Conservation (phyloP, 1,284 basidiomycete genomes). For the Microbotryum intermedium region DNA sequence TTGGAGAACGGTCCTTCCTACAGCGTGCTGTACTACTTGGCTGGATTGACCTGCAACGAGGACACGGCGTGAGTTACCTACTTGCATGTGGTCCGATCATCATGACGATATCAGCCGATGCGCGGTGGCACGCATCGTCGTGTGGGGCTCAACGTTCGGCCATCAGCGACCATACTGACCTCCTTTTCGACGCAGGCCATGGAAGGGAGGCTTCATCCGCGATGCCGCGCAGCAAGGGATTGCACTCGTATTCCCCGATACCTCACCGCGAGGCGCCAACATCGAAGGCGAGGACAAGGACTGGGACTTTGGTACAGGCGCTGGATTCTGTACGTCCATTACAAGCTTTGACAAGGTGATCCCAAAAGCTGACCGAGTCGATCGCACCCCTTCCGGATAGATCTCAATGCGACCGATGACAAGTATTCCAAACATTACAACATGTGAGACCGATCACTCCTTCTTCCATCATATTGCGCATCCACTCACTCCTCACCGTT, state of each 20-base stretch:
- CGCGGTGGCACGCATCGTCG: not conserved
- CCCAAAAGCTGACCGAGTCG: not conserved
- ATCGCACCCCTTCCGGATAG: constrained; percentile 62
- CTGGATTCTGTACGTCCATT: not conserved
- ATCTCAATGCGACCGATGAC: constrained; percentile 74
- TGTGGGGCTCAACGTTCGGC: too few species aligned
- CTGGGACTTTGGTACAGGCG: constrained; percentile 58
- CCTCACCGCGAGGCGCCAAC: constrained; percentile 86
- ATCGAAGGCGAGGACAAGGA: constrained; percentile 71
- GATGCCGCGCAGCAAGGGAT: constrained; percentile 62
- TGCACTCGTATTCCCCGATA: constrained; percentile 91
- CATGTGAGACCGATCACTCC: constrained; percentile 49
- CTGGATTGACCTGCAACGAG: constrained; percentile 90
- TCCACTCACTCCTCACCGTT: not conserved
- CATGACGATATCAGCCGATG: not conserved
- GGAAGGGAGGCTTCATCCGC: constrained; percentile 77
- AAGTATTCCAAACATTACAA: constrained; percentile 79
- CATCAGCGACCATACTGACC: too few species aligned
- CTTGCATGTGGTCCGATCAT: not conserved
- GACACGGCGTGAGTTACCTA: constrained; percentile 65
- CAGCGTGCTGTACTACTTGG: constrained; percentile 65
- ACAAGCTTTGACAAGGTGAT: not conserved
- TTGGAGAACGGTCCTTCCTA: not conserved
- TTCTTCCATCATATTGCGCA: not conserved
- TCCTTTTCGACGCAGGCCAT: constrained; percentile 49